A percentile compares a stretch with the other conserved stretches of the same genome.
Conservation (phyloP, 495 filamentous ascomycete genomes). For the Hyaloscypha variabilis region DNA sequence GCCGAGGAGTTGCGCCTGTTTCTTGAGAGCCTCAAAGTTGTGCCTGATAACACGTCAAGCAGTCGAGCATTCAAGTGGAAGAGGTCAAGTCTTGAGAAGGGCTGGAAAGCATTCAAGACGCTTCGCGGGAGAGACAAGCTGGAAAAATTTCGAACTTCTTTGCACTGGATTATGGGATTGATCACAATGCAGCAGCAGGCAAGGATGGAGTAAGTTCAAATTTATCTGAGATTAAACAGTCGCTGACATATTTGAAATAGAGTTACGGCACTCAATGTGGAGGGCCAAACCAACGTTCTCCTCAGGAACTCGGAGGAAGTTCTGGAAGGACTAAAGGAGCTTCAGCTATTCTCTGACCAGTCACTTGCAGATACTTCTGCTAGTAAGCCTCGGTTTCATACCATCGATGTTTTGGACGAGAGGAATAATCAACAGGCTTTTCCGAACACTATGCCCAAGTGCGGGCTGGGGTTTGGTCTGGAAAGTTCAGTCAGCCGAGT, state of each 20-base stretch:
- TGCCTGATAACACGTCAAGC: background rate
- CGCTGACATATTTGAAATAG: background rate
- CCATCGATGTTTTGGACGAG: background rate
- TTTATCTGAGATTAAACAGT: background rate
- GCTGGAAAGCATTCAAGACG: constrained; percentile 10
- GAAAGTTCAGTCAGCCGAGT: background rate
- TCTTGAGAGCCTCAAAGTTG: background rate
- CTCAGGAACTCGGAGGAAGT: background rate
- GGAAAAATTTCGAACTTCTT: background rate
- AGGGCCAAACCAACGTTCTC: background rate
- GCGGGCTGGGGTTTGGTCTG: background rate
- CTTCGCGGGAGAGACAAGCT: constrained; percentile 10
- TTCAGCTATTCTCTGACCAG: background rate
- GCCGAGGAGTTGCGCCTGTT: constrained; percentile 8
- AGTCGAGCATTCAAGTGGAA: constrained; percentile 5
- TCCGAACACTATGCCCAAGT: too few relatives aligned
- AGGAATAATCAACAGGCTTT: too few relatives aligned
- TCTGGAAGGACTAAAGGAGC: background rate
- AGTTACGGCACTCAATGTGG: background rate
- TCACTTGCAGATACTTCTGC: background rate
- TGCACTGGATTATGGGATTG: constrained; percentile 1
- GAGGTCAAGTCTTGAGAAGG: constrained; percentile 1
- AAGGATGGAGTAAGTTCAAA: background rate
- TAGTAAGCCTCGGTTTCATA: background rate
- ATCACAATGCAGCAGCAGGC: background rate